Evolutionary conservation across 768 basidiomycete genomes (phyloP), one percentile per base, ranked within the genome.

Genomic region (Phlebiopsis gigantea): DNA sequence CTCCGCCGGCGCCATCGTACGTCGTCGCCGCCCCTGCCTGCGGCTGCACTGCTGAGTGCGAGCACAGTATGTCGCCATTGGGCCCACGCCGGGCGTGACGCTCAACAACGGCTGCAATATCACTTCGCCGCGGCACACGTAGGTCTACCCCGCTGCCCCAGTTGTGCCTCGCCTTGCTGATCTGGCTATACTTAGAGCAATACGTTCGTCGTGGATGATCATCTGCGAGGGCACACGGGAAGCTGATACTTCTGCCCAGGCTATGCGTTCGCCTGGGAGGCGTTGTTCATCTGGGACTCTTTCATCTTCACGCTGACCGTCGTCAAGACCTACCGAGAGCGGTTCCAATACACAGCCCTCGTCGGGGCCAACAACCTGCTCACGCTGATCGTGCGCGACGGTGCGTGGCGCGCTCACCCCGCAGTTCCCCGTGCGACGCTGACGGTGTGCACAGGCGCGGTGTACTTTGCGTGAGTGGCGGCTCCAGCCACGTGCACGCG

Each of bases 381-480:
- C 6, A 68, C 71, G 19, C 63, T 80, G 19, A 65, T 83, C 8
- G 65, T 76, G 24, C 71, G 79, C 59, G 81, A 83, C 61, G 81
- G 82, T 80, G 56, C 56, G 75, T 70, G 31, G 19, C 22, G 14
- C 7, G 6, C 34, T 24, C 7, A 22, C n/a, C n/a, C 9, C 34
- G 15, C 22, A 24, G n/a, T 34, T 26, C 26, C 19, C 45, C 55
- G 17, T 53, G 24, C 22, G 45, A 34, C 22, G 39, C 28, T 25
- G 2, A 43, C 17, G 26, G 21, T 53, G 25, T 45, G 19, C 28
- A 21, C 56, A 82, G 82, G 81, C 53, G 76, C 79, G 1, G 64
- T 83, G 22, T 84, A 82, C 62, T 83, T 80, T 60, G 78, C 73
- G 81, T 83, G 58, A 69, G 79, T 60, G n/a, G 56, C 50, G 8